Conservation (phyloP, 495 filamentous ascomycete genomes). For the Penicillium manginii region DNA sequence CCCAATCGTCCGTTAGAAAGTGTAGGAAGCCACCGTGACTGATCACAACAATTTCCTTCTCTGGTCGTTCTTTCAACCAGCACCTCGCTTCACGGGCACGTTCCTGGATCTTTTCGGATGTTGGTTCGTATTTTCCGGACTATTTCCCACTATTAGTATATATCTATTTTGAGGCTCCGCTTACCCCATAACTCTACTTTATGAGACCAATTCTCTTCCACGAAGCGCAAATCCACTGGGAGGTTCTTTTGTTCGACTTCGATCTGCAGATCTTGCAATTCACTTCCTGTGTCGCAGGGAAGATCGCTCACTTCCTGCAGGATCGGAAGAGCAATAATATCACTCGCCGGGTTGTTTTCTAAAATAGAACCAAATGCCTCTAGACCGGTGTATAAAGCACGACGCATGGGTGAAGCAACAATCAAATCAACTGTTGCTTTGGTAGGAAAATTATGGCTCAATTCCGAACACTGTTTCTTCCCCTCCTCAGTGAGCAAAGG, state of each 20-base stretch:
- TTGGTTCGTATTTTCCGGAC: conserved; percentile 54
- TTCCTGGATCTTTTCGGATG: conserved; percentile 50
- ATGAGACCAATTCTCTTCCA: conserved; percentile 61
- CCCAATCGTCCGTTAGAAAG: conserved; percentile 76
- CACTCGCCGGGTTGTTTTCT: background rate
- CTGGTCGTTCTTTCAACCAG: conserved; percentile 55
- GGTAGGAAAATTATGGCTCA: conserved; percentile 58
- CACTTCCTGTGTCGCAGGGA: conserved; percentile 73
- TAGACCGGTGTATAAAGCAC: conserved; percentile 75
- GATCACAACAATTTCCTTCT: conserved; percentile 62
- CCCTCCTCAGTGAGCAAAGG: conserved; percentile 71
- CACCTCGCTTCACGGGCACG: conserved; percentile 60
- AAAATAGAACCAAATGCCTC: conserved; percentile 55
- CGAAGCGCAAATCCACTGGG: conserved; percentile 57
- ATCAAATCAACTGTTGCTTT: conserved; percentile 63
- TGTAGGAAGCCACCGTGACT: conserved; percentile 65
- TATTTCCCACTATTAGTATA: conserved; percentile 8
- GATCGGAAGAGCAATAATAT: conserved; percentile 66
- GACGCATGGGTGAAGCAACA: conserved; percentile 72
- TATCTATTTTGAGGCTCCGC: background rate
- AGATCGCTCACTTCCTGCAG: conserved; percentile 70
- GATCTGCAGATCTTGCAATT: conserved; percentile 49
- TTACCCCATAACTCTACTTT: conserved; percentile 42
- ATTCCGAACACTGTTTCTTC: conserved; percentile 63
- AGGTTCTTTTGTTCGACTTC: conserved; percentile 52